Base-by-base conservation (phyloP, 768 basidiomycete species). In the Ramaria rubella region DNA sequence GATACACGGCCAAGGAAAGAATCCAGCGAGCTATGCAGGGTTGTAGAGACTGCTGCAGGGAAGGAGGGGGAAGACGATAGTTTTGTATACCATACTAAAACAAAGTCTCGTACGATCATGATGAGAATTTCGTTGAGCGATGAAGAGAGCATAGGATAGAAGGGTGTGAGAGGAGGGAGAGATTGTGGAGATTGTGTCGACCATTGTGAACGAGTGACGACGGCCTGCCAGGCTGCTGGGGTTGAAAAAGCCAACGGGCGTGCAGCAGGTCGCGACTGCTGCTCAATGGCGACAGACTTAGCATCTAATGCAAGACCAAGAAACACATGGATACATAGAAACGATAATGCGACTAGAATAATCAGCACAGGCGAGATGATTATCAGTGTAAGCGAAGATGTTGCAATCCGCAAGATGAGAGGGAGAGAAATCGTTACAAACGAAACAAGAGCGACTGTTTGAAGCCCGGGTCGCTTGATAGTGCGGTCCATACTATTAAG, bases 211-310 rank as follows among this genome's bases (percentile, higher is more conserved):
- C 93, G 83, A 44, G 82, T 92, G 50, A 90, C 75, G 46, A 91
- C 87, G 0, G 86, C 92, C 65, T 94, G 90, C 94, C 94, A 96
- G 30, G 93, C 94, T 56, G 94, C 91, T 24, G 92, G 90, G 2
- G 92, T 92, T 4, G 91, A 90, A 74, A 96, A 95, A 2, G 82
- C 79, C 48, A 94, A 77, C 0, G 90, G 90, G 33, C 82, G 80
- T 17, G 90, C 84, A 0, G 85, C 82, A 56, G 73, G 71, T 33
- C 59, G 49, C 58, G 46, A 19, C 55, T 46, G 7, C 34, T 34
- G 34, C 51, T 51, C n/a, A 23, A 26, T 48, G 11, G 44, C 53
- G 9, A 15, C 52, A 49, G 34, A n/a, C 33, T 59, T 57, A 21
- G 48, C 19, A 51, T 62, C 55, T 54, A 67, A 61, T 31, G 51